A percentile compares a stretch with the other conserved stretches of the same genome.
These are phyloP conservation scores for Phytophthora ohioensis DNA, from an alignment of 352 stramenopile genomes.

Conservation along the genomic window DNA sequence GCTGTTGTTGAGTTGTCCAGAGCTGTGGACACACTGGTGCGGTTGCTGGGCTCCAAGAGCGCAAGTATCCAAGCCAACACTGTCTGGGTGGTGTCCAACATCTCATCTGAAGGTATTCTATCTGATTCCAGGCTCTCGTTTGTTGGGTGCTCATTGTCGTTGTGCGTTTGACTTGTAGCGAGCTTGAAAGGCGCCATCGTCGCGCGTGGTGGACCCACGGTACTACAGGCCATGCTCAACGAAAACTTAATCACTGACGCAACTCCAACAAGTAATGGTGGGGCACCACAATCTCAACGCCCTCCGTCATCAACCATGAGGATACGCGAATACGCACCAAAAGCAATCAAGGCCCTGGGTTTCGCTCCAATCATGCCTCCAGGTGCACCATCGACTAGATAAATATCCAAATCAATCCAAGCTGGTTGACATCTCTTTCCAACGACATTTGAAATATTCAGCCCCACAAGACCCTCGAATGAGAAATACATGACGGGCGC, in stretches of 20 bases:
- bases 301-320: constrained; percentile 67
- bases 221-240: constrained; percentile 70
- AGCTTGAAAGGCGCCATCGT: constrained; percentile 62
- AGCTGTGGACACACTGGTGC: constrained; percentile 52
- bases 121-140: background rate
- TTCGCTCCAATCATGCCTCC: constrained; percentile 55
- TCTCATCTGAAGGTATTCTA: constrained; percentile 60
- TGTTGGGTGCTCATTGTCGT: background rate
- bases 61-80: constrained; percentile 70
- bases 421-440: background rate
- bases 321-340: constrained; percentile 82
- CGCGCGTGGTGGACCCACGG: constrained; percentile 58
- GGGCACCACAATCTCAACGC: constrained; percentile 5
- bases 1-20: constrained; percentile 44
- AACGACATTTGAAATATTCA: background rate
- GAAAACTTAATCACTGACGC: constrained; percentile 43
- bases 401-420: background rate
- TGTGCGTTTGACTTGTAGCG: constrained; percentile 39
- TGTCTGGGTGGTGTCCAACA: constrained; percentile 84
- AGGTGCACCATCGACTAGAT: background rate
- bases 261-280: background rate
- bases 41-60: constrained; percentile 60
- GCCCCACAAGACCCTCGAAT: background rate
- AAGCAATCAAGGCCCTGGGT: constrained; percentile 75
- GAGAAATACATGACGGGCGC: no score